Evolutionary conservation across 2,329 filamentous ascomycete genomes (phyloP).

Genomic region (Colletotrichum noveboracense): DNA sequence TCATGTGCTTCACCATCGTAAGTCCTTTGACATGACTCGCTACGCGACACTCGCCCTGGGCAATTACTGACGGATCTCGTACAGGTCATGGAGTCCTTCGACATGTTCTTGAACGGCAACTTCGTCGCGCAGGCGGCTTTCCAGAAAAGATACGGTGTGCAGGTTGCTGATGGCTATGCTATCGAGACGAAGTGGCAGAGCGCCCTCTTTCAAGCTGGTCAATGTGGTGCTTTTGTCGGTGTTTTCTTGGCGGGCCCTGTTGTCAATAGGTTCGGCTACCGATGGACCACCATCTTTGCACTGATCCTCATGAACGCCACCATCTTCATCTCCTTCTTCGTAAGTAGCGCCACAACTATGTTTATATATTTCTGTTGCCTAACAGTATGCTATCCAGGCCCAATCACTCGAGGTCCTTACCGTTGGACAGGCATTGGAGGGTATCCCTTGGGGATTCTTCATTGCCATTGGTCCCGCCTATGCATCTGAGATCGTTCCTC

Average conservation of each 20-base stretch:
- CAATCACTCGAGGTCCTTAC: slow-evolving; percentile 48
- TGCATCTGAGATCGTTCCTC: slow-evolving; percentile 63
- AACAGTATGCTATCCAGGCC: slow-evolving; percentile 30
- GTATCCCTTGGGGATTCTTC: slow-evolving; percentile 67
- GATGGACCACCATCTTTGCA: slow-evolving; percentile 38
- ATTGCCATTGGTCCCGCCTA: slow-evolving; percentile 68
- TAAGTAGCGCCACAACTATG: slow-evolving; percentile 37
- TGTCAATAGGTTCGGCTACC: slow-evolving; percentile 41
- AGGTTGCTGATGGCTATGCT: slow-evolving; percentile 11
- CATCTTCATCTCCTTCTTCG: slow-evolving; percentile 53
- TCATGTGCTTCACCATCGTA: slow-evolving; percentile 56
- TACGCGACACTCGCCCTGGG: not conserved
- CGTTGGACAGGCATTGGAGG: slow-evolving; percentile 60
- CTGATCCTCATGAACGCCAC: slow-evolving; percentile 34
- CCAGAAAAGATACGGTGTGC: slow-evolving; percentile 40
- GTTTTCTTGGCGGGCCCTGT: slow-evolving; percentile 42
- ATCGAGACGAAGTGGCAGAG: slow-evolving; percentile 48
- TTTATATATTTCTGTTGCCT: not conserved
- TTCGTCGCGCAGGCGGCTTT: slow-evolving; percentile 49
- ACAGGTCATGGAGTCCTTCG: slow-evolving; percentile 56
- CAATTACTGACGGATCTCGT: not conserved
- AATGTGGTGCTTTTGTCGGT: slow-evolving; percentile 39
- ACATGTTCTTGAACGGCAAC: slow-evolving; percentile 52
- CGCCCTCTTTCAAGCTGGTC: slow-evolving; percentile 37
- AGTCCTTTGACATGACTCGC: slow-evolving; percentile 22